phyloP scores from a whole-genome alignment of 768 basidiomycete genomes.

The Steccherinum ochraceum region DNA sequence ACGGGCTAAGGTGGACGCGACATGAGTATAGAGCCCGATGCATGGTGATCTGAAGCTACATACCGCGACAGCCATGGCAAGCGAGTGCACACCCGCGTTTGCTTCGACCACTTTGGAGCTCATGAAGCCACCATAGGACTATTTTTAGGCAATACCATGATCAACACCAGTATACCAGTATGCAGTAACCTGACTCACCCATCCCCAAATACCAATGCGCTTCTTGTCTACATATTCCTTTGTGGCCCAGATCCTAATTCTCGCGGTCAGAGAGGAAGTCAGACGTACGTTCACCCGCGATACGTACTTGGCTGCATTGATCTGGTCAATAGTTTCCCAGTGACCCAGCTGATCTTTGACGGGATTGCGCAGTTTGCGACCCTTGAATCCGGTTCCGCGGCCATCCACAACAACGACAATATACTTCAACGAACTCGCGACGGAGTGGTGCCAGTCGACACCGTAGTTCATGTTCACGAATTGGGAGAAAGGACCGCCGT shows the following conservation, averaged over 20 bases:
- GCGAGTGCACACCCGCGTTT: constrained; percentile 79
- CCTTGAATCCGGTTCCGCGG: constrained; percentile 90
- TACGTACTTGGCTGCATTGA: constrained; percentile 77
- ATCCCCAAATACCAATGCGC: constrained; percentile 95
- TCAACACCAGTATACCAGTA: background rate
- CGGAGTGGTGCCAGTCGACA: constrained; percentile 84
- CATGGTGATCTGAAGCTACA: too few species aligned
- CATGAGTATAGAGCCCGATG: too few species aligned
- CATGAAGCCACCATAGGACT: constrained; percentile 98
- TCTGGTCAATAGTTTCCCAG: constrained; percentile 86
- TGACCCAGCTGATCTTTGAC: constrained; percentile 87
- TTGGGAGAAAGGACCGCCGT: constrained; percentile 90
- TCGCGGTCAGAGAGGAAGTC: background rate
- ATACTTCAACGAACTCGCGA: constrained; percentile 76
- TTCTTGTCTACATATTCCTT: constrained; percentile 84
- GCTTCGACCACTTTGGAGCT: constrained; percentile 89
- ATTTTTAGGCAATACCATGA: background rate
- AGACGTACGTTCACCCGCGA: constrained; percentile 3
- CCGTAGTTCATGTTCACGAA: constrained; percentile 58
- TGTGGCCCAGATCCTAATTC: constrained; percentile 67
- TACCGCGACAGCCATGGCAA: constrained; percentile 89
- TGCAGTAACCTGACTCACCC: constrained; percentile 50
- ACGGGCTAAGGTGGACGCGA: constrained; percentile 73
- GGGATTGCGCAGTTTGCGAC: constrained; percentile 75
- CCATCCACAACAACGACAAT: constrained; percentile 88